Percentiles rank a stretch among this genome's conserved stretches.
Evolutionary conservation across 2,329 filamentous ascomycete genomes (phyloP).

Genomic region (Ceratocystis cacaofunesta): DNA sequence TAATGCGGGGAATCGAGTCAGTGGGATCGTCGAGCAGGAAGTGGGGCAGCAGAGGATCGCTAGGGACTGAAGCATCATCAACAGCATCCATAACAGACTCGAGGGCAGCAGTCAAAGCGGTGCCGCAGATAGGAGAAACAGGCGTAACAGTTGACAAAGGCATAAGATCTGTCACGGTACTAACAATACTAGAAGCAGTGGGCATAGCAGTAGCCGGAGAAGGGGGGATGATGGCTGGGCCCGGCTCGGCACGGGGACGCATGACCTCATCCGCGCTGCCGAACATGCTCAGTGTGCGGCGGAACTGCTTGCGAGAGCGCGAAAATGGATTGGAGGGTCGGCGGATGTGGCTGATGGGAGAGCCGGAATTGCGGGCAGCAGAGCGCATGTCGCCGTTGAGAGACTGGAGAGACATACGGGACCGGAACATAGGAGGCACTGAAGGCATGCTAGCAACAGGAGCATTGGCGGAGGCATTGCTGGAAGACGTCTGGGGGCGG

Average conservation of each 20-base stretch:
- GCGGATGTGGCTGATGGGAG: slow-evolving; percentile 58
- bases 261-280: slow-evolving; percentile 80
- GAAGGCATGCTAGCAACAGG: slow-evolving; percentile 24
- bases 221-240: slow-evolving; percentile 22
- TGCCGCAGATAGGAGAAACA: slow-evolving; percentile 18
- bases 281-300: slow-evolving; percentile 94
- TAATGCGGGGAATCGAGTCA: slow-evolving; percentile 80
- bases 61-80: slow-evolving; percentile 44
- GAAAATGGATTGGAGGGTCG: slow-evolving; percentile 57
- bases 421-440: slow-evolving; percentile 37
- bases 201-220: neutral
- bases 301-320: slow-evolving; percentile 73
- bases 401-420: slow-evolving; percentile 19
- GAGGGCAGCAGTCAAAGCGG: slow-evolving; percentile 34
- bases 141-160: neutral
- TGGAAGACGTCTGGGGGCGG: slow-evolving; percentile 39
- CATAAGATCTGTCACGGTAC: neutral
- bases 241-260: slow-evolving; percentile 45
- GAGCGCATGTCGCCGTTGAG: slow-evolving; percentile 10
- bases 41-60: slow-evolving; percentile 64
- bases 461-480: slow-evolving; percentile 2
- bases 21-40: slow-evolving; percentile 66
- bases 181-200: neutral
- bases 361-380: slow-evolving; percentile 33
- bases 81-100: slow-evolving; percentile 64